These are phyloP conservation scores for Yamadazyma nakazawae DNA, from an alignment of 805 yeast genomes.

Conservation along the genomic window DNA sequence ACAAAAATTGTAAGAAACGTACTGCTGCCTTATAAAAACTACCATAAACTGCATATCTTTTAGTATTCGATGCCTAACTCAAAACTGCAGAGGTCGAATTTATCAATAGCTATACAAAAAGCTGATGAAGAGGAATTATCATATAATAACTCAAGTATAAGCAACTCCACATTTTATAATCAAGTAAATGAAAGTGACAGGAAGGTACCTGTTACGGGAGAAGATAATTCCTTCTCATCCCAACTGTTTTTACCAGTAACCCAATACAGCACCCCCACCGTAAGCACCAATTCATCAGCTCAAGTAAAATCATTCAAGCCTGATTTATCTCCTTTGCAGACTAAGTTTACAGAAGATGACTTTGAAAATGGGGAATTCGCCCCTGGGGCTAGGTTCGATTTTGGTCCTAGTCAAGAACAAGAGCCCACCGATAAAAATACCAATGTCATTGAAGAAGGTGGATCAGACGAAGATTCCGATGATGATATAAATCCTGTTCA, in stretches of 20 bases:
- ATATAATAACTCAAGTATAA: conserved; percentile 5
- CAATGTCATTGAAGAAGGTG: conserved; percentile 14
- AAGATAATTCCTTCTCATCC: neutral
- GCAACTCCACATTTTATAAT: conserved; percentile 9
- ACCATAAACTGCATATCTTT: neutral
- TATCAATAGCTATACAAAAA: conserved; percentile 43
- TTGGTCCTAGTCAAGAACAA: conserved; percentile 13
- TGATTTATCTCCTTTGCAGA: conserved; percentile 33
- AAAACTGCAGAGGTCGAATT: conserved; percentile 31
- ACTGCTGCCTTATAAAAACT: neutral
- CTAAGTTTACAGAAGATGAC: conserved; percentile 26
- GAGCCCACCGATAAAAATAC: conserved; percentile 9
- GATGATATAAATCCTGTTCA: conserved; percentile 25
- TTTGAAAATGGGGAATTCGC: conserved; percentile 9
- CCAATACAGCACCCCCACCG: conserved; percentile 28
- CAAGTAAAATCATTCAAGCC: conserved; percentile 34
- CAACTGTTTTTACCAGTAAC: conserved; percentile 20
- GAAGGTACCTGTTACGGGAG: conserved; percentile 11
- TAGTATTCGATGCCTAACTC: conserved; percentile 8
- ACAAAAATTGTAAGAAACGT: too few relatives aligned
- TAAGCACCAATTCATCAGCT: conserved; percentile 30
- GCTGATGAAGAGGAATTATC: conserved; percentile 28
- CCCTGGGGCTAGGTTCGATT: conserved; percentile 15
- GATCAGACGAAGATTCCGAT: conserved; percentile 24
- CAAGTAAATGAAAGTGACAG: conserved; percentile 8